Base-by-base conservation (phyloP, 345 rosid genomes). In the Brassica carinata region DNA sequence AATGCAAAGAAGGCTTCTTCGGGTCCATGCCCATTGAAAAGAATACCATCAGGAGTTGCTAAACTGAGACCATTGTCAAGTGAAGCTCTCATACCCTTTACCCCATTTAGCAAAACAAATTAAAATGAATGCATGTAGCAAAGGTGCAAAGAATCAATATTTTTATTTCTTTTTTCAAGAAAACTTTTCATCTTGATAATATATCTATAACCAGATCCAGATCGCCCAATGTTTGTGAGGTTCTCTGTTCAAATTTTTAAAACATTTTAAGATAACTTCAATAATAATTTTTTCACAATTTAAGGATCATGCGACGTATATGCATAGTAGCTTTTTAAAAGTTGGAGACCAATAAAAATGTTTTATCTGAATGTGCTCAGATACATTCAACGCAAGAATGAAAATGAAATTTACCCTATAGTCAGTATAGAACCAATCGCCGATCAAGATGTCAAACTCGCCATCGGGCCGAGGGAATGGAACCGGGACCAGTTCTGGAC, bases 391-490 rank as follows among this genome's bases (percentile, higher is more conserved):
- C 45, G 45, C 19, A 8, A 66, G 18, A 1, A n/a, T 27, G 7
- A 2, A 17, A 36, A 26, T 19, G 9, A 18, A 66, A 71, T 27
- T 63, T 72, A 87, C 92, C 83, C 76, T 86, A 73, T 85, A 85
- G 66, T 84, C 84, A 36, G 36, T 13, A 2, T 30, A 5, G 72
- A 86, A 90, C 97, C 98, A 94, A 68, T 94, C 96, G 23, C 93
- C 92, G 53, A 92, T 83, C 51, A 94, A 89, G 67, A 91, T 85
- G 70, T 90, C 97, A n/a, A 79, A 91, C 34, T 91, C 96, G 1
- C 74, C 86, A 48, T 86, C 92, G 0, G 93, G 92, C 4, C 45
- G 78, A 11, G 87, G 81, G 65, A 92, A 94, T 6, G 98, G 96
- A 34, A 90, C 69, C 2, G 77, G 64, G 70, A 92, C 85, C 13